Conservation (phyloP, 805 yeast species). For the Myxozyma melibiosi region DNA sequence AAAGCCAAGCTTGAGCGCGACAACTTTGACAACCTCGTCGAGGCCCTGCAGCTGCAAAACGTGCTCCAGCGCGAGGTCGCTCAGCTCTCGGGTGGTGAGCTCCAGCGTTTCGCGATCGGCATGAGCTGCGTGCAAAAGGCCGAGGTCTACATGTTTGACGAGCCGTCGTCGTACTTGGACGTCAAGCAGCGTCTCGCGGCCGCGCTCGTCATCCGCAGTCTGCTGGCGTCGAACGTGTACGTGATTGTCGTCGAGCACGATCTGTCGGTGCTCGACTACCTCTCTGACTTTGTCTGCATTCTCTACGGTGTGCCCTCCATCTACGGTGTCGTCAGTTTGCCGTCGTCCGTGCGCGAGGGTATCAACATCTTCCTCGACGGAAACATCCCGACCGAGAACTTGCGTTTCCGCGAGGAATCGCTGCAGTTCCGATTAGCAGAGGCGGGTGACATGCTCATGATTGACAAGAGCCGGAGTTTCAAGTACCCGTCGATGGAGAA, state of each 20-base stretch:
- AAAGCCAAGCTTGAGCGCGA: conserved; percentile 75
- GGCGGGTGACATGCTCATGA: conserved; percentile 73
- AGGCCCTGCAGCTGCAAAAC: conserved; percentile 70
- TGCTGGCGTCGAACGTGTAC: conserved; percentile 68
- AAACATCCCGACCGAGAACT: conserved; percentile 93
- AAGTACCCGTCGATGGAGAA: conserved; percentile 79
- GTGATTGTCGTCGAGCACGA: conserved; percentile 99
- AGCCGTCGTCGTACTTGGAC: conserved; percentile 97
- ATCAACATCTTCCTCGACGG: conserved; percentile 98
- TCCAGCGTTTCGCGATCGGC: conserved; percentile 97
- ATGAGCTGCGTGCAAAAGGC: conserved; percentile 95
- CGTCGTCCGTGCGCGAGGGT: conserved; percentile 97
- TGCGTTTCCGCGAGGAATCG: conserved; percentile 95
- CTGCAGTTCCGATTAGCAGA: conserved; percentile 91
- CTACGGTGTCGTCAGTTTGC: conserved; percentile 97
- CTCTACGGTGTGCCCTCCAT: conserved; percentile 98
- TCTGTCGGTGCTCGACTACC: conserved; percentile 93
- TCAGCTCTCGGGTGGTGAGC: conserved; percentile 95
- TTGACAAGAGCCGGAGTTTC: conserved; percentile 79
- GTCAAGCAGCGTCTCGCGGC: conserved; percentile 99
- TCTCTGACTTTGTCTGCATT: conserved; percentile 95
- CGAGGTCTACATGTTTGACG: conserved; percentile 98
- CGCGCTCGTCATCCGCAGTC: conserved; percentile 87
- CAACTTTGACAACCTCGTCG: conserved; percentile 63
- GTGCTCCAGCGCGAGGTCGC: conserved; percentile 85